Conservation (phyloP, 1,284 basidiomycete genomes). For the Vanrija humicola region DNA sequence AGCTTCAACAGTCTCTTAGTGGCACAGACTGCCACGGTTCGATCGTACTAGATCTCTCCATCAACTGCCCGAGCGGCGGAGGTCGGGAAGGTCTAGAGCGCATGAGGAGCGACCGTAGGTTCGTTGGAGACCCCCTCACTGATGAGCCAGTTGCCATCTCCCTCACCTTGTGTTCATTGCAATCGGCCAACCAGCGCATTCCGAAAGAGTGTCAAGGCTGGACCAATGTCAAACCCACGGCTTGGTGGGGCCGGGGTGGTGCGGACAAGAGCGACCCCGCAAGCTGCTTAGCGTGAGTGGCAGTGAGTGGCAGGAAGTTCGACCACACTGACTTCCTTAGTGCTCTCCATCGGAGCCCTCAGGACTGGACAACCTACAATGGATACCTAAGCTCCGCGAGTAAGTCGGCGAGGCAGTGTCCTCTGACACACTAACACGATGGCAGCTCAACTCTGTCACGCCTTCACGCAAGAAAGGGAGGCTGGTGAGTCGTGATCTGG, state of each 20-base stretch:
- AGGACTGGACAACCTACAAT: conserved; percentile 48
- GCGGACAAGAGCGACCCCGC: not conserved
- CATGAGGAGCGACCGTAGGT: too few species aligned
- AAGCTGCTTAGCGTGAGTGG: conserved; percentile 30
- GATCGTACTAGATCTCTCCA: too few species aligned
- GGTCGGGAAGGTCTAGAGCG: too few species aligned
- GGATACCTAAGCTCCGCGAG: conserved; percentile 43
- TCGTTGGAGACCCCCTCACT: not conserved
- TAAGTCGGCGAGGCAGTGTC: conserved; percentile 12
- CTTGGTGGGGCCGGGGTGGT: not conserved
- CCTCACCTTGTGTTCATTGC: conserved; percentile 44
- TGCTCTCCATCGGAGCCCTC: conserved; percentile 44
- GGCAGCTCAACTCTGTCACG: conserved; percentile 40
- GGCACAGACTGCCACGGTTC: too few species aligned
- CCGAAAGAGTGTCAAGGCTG: conserved; percentile 39
- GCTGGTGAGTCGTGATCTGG: conserved; percentile 17
- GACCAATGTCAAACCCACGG: conserved; percentile 8
- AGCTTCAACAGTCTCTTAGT: too few species aligned
- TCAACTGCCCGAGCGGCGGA: too few species aligned
- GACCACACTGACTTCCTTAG: conserved; percentile 17
- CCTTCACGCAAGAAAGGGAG: conserved; percentile 25
- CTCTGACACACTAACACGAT: not conserved
- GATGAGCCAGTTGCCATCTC: conserved; percentile 39
- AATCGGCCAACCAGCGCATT: conserved; percentile 33
- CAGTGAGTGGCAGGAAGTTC: too few species aligned